Conservation (phyloP, 2,329 filamentous ascomycete species). For the Xylaria sp. region DNA sequence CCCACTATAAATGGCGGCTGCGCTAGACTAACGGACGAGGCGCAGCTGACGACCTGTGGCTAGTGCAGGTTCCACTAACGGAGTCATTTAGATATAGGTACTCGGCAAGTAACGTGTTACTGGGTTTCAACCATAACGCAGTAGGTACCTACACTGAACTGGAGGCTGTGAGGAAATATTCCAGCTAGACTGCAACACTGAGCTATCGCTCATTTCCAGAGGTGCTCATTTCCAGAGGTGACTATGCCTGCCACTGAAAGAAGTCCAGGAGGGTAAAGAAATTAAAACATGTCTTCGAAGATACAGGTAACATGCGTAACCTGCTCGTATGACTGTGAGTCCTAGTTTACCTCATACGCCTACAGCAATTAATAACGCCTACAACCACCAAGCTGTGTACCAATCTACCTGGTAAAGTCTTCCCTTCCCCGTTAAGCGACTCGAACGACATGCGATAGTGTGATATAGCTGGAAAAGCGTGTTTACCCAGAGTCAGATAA, state of each 20-base stretch:
- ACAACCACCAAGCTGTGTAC: neutral
- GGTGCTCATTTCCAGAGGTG: too few relatives aligned
- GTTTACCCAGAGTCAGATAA: neutral
- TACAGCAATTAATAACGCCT: constrained; percentile 1
- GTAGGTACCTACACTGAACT: neutral
- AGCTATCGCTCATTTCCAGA: neutral
- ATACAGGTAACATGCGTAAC: constrained; percentile 16
- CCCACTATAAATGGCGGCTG: constrained; percentile 6
- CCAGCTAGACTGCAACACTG: neutral
- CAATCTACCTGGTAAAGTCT: neutral
- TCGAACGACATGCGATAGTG: neutral
- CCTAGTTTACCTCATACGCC: constrained; percentile 5
- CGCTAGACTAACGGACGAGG: neutral
- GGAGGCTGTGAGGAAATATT: neutral
- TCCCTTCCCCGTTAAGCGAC: constrained; percentile 2
- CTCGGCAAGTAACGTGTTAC: too few relatives aligned
- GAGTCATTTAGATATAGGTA: too few relatives aligned
- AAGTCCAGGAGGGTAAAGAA: neutral
- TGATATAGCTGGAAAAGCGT: neutral
- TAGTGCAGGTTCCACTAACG: neutral
- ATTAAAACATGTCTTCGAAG: neutral
- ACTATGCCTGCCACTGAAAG: neutral
- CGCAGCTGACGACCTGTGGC: neutral
- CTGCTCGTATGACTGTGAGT: neutral
- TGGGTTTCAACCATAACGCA: too few relatives aligned